Evolutionary conservation across 257 asterid genomes (phyloP).

Genomic region (Leptodermis oblonga): DNA sequence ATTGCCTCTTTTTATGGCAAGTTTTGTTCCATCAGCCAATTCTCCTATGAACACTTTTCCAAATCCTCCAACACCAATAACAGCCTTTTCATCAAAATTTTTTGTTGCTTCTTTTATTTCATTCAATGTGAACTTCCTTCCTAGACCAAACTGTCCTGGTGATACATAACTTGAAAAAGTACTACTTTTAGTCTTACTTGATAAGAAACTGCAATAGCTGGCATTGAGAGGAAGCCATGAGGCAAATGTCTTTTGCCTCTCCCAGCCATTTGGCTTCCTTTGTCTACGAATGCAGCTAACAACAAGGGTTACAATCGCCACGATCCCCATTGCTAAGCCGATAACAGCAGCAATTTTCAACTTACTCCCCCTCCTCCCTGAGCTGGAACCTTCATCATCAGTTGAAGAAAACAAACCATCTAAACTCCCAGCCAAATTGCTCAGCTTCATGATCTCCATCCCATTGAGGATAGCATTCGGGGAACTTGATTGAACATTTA

Average conservation of each 20-base stretch:
- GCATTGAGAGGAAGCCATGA: slow-evolving; percentile 86
- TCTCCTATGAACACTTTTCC: slow-evolving; percentile 85
- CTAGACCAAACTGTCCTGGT: slow-evolving; percentile 55
- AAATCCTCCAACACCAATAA: slow-evolving; percentile 91
- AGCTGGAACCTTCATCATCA: slow-evolving; percentile 18
- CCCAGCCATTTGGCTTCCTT: slow-evolving; percentile 61
- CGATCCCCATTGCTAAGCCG: slow-evolving; percentile 47
- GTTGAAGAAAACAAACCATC: slow-evolving; percentile 75
- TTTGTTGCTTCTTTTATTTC: slow-evolving; percentile 68
- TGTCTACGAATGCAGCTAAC: slow-evolving; percentile 28
- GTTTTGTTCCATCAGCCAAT: slow-evolving; percentile 51
- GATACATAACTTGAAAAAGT: slow-evolving; percentile 51
- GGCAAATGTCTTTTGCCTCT: slow-evolving; percentile 68
- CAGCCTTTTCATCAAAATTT: slow-evolving; percentile 59
- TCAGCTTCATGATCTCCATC: slow-evolving; percentile 82
- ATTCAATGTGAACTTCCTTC: slow-evolving; percentile 54
- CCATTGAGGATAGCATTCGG: slow-evolving; percentile 90
- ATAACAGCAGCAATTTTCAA: slow-evolving; percentile 47
- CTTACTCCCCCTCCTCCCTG: slow-evolving; percentile 23
- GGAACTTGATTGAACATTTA: slow-evolving; percentile 34
- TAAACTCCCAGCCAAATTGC: slow-evolving; percentile 75
- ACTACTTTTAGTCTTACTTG: slow-evolving; percentile 58
- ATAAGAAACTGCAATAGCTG: slow-evolving; percentile 65
- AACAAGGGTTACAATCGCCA: slow-evolving; percentile 32
- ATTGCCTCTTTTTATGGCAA: slow-evolving; percentile 85